Conservation (phyloP, 1,284 basidiomycete species). For the Trametes sp. region DNA sequence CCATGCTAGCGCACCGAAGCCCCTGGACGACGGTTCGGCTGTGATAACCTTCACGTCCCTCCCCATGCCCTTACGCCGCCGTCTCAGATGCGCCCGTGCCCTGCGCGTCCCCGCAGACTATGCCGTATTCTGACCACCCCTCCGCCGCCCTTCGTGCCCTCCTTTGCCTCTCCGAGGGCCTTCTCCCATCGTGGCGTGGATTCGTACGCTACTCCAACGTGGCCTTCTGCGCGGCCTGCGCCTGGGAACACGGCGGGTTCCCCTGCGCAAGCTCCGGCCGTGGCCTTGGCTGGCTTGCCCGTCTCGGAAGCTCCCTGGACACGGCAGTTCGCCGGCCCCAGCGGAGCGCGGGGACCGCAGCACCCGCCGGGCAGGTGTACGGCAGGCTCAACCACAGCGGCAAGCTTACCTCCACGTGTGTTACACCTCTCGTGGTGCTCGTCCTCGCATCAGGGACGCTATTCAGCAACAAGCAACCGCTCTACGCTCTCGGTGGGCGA, state of each 20-base stretch:
- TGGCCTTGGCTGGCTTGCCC: conserved; percentile 16
- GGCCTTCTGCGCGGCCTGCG: conserved; percentile 12
- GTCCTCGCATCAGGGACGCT: neutral
- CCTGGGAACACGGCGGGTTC: conserved; percentile 21
- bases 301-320: conserved; percentile 24
- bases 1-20: conserved; percentile 7
- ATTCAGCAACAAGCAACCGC: neutral
- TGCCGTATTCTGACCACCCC: neutral
- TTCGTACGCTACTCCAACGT: conserved; percentile 21
- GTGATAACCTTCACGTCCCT: conserved; percentile 26
- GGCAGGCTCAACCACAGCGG: conserved; percentile 12
- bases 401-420: conserved; percentile 23
- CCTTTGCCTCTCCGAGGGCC: conserved; percentile 1
- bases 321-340: conserved; percentile 27
- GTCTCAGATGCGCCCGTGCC: neutral
- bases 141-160: conserved; percentile 6
- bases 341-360: conserved; percentile 33
- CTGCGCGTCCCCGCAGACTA: conserved; percentile 1
- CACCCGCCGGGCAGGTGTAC: conserved; percentile 9
- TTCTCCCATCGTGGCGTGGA: conserved; percentile 18
- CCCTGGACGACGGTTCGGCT: conserved; percentile 15
- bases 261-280: conserved; percentile 28
- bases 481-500: neutral
- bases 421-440: conserved; percentile 2
- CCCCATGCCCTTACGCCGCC: conserved; percentile 10